Evolutionary conservation across 331 rosid species (phyloP).

Genomic region (Spiraea crenata): DNA sequence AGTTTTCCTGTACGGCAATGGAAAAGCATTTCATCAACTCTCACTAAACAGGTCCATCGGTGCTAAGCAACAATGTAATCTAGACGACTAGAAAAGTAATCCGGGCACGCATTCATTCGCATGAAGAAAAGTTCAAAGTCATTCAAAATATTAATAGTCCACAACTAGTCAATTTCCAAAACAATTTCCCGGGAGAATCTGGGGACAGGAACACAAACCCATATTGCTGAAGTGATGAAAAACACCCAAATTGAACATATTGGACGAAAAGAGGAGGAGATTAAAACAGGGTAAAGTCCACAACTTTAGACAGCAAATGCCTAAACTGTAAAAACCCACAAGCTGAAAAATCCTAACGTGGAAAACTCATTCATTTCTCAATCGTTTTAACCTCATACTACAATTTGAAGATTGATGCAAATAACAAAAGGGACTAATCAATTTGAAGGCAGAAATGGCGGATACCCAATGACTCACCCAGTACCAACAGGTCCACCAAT

Average conservation of each 20-base stretch:
- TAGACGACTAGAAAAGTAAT: not conserved
- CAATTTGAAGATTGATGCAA: not conserved
- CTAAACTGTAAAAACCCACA: not conserved
- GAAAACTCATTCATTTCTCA: not conserved
- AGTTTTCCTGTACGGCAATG: constrained; percentile 59
- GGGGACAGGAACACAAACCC: not conserved
- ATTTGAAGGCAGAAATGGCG: not conserved
- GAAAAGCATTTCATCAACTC: constrained; percentile 16
- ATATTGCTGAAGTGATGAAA: not conserved
- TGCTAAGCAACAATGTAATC: not conserved
- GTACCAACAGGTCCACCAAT: constrained; percentile 99
- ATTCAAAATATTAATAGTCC: not conserved
- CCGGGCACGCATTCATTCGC: not conserved
- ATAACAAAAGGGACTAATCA: too few species aligned
- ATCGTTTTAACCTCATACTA: not conserved
- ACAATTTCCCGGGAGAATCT: not conserved
- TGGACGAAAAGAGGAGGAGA: not conserved
- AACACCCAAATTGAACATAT: not conserved
- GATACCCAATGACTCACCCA: constrained; percentile 71
- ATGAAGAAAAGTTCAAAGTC: not conserved
- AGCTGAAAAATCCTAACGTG: not conserved
- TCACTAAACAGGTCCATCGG: not conserved
- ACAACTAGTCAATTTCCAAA: not conserved
- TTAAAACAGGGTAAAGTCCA: not conserved
- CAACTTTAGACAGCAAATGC: not conserved